Percentiles rank a stretch among this genome's conserved stretches.
phyloP scores from a whole-genome alignment of 306 rosid species.

The Casuarina cunninghamiana region DNA sequence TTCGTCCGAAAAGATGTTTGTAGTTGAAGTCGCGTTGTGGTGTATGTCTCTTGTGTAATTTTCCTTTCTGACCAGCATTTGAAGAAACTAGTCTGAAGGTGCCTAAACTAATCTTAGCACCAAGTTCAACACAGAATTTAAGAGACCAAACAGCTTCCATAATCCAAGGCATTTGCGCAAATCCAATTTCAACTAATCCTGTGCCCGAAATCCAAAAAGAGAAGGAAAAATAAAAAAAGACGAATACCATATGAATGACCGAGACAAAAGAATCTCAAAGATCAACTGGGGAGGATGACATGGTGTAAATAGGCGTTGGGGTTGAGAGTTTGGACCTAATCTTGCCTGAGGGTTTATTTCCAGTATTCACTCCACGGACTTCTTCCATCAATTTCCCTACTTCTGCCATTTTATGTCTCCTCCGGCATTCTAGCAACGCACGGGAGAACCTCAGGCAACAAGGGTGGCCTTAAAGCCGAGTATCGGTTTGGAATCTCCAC shows the following conservation, averaged over 20 bases:
- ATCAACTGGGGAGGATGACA: constrained; percentile 36
- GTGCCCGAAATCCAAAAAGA: constrained; percentile 24
- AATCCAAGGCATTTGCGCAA: constrained; percentile 1
- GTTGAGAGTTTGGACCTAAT: constrained; percentile 51
- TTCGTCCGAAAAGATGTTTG: background rate
- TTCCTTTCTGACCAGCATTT: background rate
- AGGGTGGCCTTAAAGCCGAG: no score
- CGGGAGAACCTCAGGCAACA: no score
- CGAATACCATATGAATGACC: constrained; percentile 11
- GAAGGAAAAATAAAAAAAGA: background rate
- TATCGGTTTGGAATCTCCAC: no score
- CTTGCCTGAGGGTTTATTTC: constrained; percentile 49
- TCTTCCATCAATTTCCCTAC: constrained; percentile 65
- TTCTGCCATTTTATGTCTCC: constrained; percentile 61
- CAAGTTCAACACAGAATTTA: constrained; percentile 11
- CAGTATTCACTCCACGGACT: constrained; percentile 46
- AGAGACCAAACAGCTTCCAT: constrained; percentile 6
- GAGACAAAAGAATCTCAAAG: constrained; percentile 47
- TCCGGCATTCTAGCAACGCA: constrained; percentile 78
- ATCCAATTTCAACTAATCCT: constrained; percentile 12
- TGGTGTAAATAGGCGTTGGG: constrained; percentile 36
- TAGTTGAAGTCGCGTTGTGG: no score
- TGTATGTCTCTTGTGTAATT: background rate
- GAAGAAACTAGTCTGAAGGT: background rate
- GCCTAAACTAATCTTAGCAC: constrained; percentile 26